phyloP scores from a whole-genome alignment of 495 filamentous ascomycete species.

The Terfezia claveryi region DNA sequence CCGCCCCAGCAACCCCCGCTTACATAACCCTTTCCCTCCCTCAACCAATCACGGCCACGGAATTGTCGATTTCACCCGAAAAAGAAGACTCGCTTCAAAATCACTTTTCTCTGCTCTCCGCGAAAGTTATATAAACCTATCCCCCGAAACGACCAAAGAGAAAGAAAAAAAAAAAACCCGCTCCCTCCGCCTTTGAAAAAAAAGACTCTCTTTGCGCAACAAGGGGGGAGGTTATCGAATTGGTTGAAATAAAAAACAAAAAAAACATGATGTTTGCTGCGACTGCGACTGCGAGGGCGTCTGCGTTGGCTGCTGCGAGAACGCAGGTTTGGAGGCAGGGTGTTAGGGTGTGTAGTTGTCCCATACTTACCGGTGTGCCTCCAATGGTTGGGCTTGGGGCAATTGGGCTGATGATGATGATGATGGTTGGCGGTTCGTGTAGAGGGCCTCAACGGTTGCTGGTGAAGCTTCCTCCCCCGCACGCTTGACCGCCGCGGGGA shows the following conservation, averaged over 20 bases:
- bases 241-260: too few relatives aligned
- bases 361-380: background rate
- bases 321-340: background rate
- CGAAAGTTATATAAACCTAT: too few relatives aligned
- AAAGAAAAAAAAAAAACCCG: too few relatives aligned
- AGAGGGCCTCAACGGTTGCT: constrained; percentile 32
- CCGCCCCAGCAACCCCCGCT: too few relatives aligned
- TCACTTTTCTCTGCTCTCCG: too few relatives aligned
- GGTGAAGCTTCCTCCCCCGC: constrained; percentile 33
- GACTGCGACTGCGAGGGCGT: background rate
- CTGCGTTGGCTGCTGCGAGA: background rate
- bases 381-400: constrained; percentile 16
- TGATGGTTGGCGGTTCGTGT: constrained; percentile 1
- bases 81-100: background rate
- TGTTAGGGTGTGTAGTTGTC: background rate
- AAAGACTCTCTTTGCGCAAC: too few relatives aligned
- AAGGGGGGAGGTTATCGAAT: too few relatives aligned
- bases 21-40: too few relatives aligned
- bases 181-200: too few relatives aligned
- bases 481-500: constrained; percentile 55
- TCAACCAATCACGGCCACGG: background rate
- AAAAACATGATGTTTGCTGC: too few relatives aligned
- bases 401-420: constrained; percentile 16
- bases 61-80: background rate
- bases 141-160: too few relatives aligned